Conservation (phyloP, 2,329 filamentous ascomycete species). For the Simplicillium aogashimaense region DNA sequence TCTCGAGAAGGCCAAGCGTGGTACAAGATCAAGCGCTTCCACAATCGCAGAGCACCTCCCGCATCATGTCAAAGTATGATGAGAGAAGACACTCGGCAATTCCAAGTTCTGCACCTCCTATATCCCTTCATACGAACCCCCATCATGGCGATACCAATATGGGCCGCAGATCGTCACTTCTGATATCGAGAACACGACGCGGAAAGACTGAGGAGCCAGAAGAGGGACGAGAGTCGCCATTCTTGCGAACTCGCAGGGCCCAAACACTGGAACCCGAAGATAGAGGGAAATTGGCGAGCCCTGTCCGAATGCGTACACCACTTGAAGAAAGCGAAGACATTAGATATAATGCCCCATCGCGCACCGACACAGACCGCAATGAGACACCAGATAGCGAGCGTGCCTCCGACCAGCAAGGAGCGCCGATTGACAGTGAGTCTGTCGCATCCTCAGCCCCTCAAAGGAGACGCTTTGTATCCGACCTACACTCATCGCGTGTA, state of each 20-base stretch:
- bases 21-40: constrained; percentile 27
- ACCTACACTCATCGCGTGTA: constrained; percentile 34
- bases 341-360: constrained; percentile 40
- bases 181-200: constrained; percentile 31
- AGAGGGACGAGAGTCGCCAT: constrained; percentile 23
- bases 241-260: constrained; percentile 30
- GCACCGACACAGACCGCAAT: constrained; percentile 46
- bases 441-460: constrained; percentile 37
- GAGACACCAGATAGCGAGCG: constrained; percentile 16
- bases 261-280: constrained; percentile 40
- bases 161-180: constrained; percentile 42
- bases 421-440: constrained; percentile 21
- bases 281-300: constrained; percentile 29
- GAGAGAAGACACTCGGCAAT: constrained; percentile 41
- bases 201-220: constrained; percentile 37
- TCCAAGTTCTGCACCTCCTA: constrained; percentile 31
- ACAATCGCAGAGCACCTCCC: constrained; percentile 32
- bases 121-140: constrained; percentile 29
- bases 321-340: constrained; percentile 38
- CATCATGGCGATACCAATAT: constrained; percentile 26
- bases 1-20: constrained; percentile 31
- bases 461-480: constrained; percentile 40
- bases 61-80: constrained; percentile 40
- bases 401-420: constrained; percentile 20
- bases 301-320: constrained; percentile 36